Percentiles rank a stretch among this genome's conserved stretches.
phyloP scores from a whole-genome alignment of 305 asterid species.

The Solanum hybrid region DNA sequence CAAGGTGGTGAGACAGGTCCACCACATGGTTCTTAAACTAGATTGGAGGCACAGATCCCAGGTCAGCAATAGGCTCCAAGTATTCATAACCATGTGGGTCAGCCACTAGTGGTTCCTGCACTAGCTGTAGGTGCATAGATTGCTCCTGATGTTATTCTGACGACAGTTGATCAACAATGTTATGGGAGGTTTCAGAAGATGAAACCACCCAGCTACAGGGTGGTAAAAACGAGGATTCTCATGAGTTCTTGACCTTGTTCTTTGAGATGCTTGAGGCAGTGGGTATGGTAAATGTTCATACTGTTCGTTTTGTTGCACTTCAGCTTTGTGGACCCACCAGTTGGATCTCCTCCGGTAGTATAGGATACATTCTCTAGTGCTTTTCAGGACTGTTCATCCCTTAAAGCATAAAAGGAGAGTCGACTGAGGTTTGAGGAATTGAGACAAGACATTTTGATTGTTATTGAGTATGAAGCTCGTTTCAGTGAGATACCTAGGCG shows the following conservation, averaged over 20 bases:
- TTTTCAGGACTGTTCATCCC: background rate
- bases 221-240: background rate
- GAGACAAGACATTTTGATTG: background rate
- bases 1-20: background rate
- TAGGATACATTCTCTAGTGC: background rate
- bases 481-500: background rate
- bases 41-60: background rate
- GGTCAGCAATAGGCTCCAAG: background rate
- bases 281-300: background rate
- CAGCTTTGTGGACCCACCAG: background rate
- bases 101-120: background rate
- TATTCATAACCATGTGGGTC: background rate
- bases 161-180: background rate
- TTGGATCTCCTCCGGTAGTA: background rate
- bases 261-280: background rate
- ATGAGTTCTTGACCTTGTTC: background rate
- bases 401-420: background rate
- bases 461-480: background rate
- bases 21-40: background rate
- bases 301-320: background rate
- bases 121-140: background rate
- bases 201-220: background rate
- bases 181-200: background rate
- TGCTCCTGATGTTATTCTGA: background rate
- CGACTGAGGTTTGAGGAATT: background rate